Conservation (phyloP, 2,329 filamentous ascomycete genomes). For the Penicillium sp. region DNA sequence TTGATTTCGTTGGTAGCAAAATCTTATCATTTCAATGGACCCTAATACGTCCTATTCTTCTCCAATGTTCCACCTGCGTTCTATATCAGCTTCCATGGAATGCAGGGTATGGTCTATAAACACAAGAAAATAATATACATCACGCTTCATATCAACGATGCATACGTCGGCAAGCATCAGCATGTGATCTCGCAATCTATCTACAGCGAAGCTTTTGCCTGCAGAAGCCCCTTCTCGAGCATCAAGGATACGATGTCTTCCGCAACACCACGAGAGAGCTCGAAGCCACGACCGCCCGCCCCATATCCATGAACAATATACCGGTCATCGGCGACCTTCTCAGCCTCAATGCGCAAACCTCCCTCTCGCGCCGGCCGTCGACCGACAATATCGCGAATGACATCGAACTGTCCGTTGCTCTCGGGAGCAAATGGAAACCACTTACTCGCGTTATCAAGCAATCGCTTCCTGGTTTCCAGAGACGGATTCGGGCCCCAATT, state of each 20-base stretch:
- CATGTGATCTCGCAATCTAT: constrained; percentile 1
- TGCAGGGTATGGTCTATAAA: background rate
- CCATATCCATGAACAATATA: constrained; percentile 56
- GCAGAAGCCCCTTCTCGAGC: constrained; percentile 22
- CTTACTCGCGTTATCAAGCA: constrained; percentile 46
- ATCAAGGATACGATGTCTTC: constrained; percentile 48
- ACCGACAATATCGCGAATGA: constrained; percentile 48
- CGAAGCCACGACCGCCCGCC: constrained; percentile 58
- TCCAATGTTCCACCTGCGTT: background rate
- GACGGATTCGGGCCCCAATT: constrained; percentile 54
- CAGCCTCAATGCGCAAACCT: constrained; percentile 53
- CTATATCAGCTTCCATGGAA: background rate
- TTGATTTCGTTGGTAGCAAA: constrained; percentile 31
- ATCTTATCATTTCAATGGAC: constrained; percentile 25
- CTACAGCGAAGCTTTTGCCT: constrained; percentile 25
- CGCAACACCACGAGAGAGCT: constrained; percentile 59
- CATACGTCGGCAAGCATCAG: background rate
- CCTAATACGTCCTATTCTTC: constrained; percentile 16
- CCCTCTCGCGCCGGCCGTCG: constrained; percentile 45
- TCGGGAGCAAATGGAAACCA: constrained; percentile 42
- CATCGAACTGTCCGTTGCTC: constrained; percentile 38
- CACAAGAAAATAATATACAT: no score
- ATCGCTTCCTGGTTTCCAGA: constrained; percentile 43
- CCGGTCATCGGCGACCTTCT: constrained; percentile 34
- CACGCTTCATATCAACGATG: background rate